Percentiles rank a stretch among this genome's conserved stretches.
phyloP scores from a whole-genome alignment of 768 basidiomycete species.

The Podaxis sp. region DNA sequence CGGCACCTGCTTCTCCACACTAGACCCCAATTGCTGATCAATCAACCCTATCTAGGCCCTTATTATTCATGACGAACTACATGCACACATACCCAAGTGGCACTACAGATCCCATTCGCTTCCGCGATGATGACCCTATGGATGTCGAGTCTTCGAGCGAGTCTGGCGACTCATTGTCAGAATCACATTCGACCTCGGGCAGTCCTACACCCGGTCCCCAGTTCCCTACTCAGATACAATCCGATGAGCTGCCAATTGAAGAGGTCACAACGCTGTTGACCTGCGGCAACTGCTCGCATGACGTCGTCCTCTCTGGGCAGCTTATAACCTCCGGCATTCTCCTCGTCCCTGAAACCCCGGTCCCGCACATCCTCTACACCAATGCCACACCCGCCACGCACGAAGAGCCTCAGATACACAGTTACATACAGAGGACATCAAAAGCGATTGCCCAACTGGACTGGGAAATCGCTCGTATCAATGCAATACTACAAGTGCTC shows the following conservation, averaged over 20 bases:
- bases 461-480: slow-evolving; percentile 7
- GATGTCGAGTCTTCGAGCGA: slow-evolving; percentile 9
- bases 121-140: slow-evolving; percentile 11
- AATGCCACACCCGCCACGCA: slow-evolving; percentile 4
- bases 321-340: slow-evolving; percentile 2
- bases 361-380: slow-evolving; percentile 5
- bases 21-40: slow-evolving; percentile 2
- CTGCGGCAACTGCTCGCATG: slow-evolving; percentile 10
- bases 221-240: background rate
- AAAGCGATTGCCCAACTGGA: slow-evolving; percentile 5
- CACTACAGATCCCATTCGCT: background rate
- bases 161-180: background rate
- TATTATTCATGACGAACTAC: slow-evolving; percentile 1
- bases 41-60: background rate
- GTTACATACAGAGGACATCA: background rate
- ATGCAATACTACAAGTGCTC: slow-evolving; percentile 6
- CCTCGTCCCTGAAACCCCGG: slow-evolving; percentile 4
- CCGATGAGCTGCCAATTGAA: slow-evolving; percentile 1
- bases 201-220: slow-evolving; percentile 7
- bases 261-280: slow-evolving; percentile 7
- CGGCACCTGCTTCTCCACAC: background rate
- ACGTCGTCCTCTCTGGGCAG: slow-evolving; percentile 7
- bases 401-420: slow-evolving; percentile 1
- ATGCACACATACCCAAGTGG: background rate
- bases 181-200: background rate